Conservation (phyloP, 768 basidiomycete species). For the Mrakia gelida region DNA sequence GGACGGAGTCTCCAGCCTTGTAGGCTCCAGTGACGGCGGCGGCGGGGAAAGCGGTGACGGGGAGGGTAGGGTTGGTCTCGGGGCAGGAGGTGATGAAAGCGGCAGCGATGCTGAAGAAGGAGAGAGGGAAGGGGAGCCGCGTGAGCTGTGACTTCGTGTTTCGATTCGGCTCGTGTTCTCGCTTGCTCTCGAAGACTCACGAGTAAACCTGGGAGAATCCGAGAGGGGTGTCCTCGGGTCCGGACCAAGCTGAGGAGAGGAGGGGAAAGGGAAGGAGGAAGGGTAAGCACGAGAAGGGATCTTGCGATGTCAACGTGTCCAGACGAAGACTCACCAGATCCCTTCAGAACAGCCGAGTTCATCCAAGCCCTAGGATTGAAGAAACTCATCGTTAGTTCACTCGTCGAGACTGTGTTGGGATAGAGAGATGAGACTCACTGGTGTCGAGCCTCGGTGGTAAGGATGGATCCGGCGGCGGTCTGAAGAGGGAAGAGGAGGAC, state of each 20-base stretch:
- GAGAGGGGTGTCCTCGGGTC: constrained; percentile 55
- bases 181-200: background rate
- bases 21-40: constrained; percentile 40
- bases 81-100: constrained; percentile 55
- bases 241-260: constrained; percentile 55
- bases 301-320: too few relatives aligned
- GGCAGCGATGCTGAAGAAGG: constrained; percentile 48
- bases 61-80: constrained; percentile 32
- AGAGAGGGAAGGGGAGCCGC: constrained; percentile 46
- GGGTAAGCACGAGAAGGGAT: too few relatives aligned
- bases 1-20: constrained; percentile 41
- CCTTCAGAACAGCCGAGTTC: too few relatives aligned
- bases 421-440: constrained; percentile 36
- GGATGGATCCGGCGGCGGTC: constrained; percentile 57
- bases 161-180: background rate
- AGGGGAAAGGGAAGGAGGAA: background rate
- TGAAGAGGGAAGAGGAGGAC: too few relatives aligned
- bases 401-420: too few relatives aligned
- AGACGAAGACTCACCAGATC: too few relatives aligned
- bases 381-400: background rate
- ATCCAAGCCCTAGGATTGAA: too few relatives aligned
- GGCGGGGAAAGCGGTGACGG: constrained; percentile 27
- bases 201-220: constrained; percentile 52
- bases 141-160: background rate
- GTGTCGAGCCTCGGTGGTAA: constrained; percentile 61